These are phyloP conservation scores for Lactarius quietus DNA, from an alignment of 768 basidiomycete genomes.

Conservation along the genomic window DNA sequence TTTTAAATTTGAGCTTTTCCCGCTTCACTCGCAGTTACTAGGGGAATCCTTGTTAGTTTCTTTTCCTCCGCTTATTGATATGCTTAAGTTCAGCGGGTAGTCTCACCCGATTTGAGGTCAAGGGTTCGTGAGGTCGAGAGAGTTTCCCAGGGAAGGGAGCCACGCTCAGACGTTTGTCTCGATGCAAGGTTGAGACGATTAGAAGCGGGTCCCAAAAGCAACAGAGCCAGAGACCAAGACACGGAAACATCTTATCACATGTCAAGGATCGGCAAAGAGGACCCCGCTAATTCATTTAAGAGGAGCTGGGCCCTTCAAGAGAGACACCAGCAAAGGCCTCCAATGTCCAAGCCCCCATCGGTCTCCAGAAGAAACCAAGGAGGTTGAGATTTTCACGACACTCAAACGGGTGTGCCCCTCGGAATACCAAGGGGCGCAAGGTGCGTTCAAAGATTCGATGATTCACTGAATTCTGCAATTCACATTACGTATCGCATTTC, in stretches of 20 bases:
- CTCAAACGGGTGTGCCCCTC: conserved; percentile 74
- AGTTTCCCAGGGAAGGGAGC: conserved; percentile 26
- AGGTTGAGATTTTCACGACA: conserved; percentile 55
- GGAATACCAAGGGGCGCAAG: conserved; percentile 75
- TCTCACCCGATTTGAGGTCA: conserved; percentile 82
- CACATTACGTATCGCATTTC: too few species aligned
- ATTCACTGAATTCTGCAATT: too few species aligned
- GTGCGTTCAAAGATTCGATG: conserved; percentile 82
- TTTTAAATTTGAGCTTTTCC: conserved; percentile 41
- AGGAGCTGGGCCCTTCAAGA: conserved; percentile 31
- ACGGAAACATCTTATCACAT: conserved; percentile 51
- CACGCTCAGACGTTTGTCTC: conserved; percentile 26
- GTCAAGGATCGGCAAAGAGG: conserved; percentile 28
- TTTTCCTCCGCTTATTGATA: conserved; percentile 90
- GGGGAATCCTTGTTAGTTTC: conserved; percentile 88
- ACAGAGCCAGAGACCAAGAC: conserved; percentile 31
- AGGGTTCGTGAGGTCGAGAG: conserved; percentile 30
- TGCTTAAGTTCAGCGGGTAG: conserved; percentile 86
- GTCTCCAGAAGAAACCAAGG: conserved; percentile 1
- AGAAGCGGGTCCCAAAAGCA: neutral
- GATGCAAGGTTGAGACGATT: conserved; percentile 21
- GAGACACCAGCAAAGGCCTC: conserved; percentile 33
- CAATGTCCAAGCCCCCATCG: conserved; percentile 40
- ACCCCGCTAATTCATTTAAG: conserved; percentile 23
- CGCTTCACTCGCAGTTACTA: conserved; percentile 85